Evolutionary conservation across 345 rosid species (phyloP).

Genomic region (Turnera subulata): DNA sequence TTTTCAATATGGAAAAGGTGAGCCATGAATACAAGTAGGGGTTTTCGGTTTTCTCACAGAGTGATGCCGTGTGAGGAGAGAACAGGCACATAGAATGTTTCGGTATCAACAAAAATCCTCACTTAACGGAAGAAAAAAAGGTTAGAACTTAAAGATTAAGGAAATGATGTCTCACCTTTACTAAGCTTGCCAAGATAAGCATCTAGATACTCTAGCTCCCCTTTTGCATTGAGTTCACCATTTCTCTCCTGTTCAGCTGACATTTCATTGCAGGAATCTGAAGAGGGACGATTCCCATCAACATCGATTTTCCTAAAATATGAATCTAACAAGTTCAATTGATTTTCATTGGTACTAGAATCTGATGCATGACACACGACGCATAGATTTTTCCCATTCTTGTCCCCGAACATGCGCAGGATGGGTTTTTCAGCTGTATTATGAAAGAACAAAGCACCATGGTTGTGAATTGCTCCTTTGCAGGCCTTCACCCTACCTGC

Average conservation of each 20-base stretch:
- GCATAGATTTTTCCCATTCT: conserved; percentile 18
- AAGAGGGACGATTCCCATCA: conserved; percentile 11
- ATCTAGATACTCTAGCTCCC: conserved; percentile 40
- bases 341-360: conserved; percentile 26
- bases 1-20: too few species aligned
- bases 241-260: conserved; percentile 9
- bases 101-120: too few species aligned
- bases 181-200: conserved; percentile 54
- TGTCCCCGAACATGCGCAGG: conserved; percentile 11
- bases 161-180: conserved; percentile 27
- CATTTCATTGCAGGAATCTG: conserved; percentile 18
- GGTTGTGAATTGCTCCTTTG: conserved; percentile 9
- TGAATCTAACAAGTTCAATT: conserved; percentile 54
- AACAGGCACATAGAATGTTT: too few species aligned
- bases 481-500: neutral
- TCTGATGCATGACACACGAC: conserved; percentile 26
- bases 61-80: too few species aligned
- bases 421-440: conserved; percentile 2
- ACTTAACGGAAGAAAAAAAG: too few species aligned
- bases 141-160: too few species aligned
- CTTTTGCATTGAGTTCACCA: conserved; percentile 21
- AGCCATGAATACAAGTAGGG: too few species aligned
- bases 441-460: conserved; percentile 21
- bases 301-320: conserved; percentile 56
- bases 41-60: too few species aligned